Conservation (phyloP, 306 rosid genomes). For the Arachis stenosperma region DNA sequence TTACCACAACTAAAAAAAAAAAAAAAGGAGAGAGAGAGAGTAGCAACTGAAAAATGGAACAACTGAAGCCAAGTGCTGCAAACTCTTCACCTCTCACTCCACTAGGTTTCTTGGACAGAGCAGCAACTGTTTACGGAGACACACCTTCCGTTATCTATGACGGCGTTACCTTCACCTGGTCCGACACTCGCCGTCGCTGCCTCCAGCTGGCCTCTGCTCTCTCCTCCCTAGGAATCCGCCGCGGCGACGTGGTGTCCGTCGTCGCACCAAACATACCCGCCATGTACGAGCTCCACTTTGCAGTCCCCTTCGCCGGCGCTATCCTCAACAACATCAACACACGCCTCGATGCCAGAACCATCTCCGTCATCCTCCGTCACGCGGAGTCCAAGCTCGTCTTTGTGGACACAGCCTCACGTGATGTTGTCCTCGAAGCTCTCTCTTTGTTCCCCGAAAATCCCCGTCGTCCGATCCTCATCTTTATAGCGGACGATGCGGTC, state of each 20-base stretch:
- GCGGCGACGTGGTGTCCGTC: constrained; percentile 59
- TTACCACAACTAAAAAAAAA: no score
- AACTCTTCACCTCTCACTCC: constrained; percentile 64
- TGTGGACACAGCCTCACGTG: constrained; percentile 50
- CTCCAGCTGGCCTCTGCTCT: constrained; percentile 65
- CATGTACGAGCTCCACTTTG: constrained; percentile 82
- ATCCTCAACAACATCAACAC: constrained; percentile 66
- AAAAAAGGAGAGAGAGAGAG: no score
- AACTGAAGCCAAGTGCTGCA: constrained; percentile 47
- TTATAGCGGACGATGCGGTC: constrained; percentile 42
- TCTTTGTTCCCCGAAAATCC: constrained; percentile 24
- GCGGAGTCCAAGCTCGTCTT: constrained; percentile 59
- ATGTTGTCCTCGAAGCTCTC: constrained; percentile 47
- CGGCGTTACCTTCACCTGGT: constrained; percentile 58
- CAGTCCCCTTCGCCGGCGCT: constrained; percentile 76
- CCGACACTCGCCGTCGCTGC: constrained; percentile 55
- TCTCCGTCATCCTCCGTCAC: constrained; percentile 62
- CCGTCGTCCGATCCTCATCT: constrained; percentile 47
- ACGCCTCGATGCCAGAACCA: constrained; percentile 66
- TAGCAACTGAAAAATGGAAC: constrained; percentile 42
- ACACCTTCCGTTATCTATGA: constrained; percentile 52
- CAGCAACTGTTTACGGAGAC: constrained; percentile 58
- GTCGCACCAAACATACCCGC: constrained; percentile 76
- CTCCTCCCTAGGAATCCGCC: constrained; percentile 51
- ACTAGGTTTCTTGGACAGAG: constrained; percentile 54